Evolutionary conservation across 164 flowering plant genomes (phyloP).

Genomic region (Vitis labrusca): DNA sequence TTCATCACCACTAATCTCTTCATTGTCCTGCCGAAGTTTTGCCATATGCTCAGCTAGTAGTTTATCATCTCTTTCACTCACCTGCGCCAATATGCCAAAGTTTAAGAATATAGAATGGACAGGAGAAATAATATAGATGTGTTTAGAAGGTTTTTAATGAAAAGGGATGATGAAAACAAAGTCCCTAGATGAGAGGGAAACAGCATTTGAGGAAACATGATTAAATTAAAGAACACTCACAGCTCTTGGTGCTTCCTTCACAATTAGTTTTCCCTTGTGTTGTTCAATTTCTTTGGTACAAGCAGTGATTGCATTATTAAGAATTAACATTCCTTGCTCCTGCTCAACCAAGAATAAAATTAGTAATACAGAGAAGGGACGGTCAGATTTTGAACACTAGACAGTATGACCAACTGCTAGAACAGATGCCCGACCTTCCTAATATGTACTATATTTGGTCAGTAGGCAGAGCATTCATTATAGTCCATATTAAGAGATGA

Average conservation of each 20-base stretch:
- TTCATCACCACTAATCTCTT: slow-evolving; percentile 80
- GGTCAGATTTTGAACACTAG: too few relatives aligned
- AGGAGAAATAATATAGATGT: too few relatives aligned
- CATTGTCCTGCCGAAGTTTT: slow-evolving; percentile 58
- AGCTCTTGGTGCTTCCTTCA: slow-evolving; percentile 85
- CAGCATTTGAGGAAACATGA: background rate
- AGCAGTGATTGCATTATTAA: slow-evolving; percentile 70
- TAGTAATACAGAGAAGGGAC: too few relatives aligned
- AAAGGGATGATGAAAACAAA: background rate
- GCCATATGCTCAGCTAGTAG: slow-evolving; percentile 75
- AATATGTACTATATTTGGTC: too few relatives aligned
- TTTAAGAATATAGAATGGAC: too few relatives aligned
- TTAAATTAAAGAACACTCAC: slow-evolving; percentile 44
- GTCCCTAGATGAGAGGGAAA: background rate
- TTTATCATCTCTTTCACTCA: slow-evolving; percentile 94
- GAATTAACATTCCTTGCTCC: slow-evolving; percentile 90
- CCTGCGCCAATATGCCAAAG: slow-evolving; percentile 40
- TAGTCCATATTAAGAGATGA: too few relatives aligned
- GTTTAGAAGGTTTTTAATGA: too few relatives aligned
- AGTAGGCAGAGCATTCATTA: too few relatives aligned
- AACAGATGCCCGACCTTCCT: too few relatives aligned
- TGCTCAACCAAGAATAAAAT: slow-evolving; percentile 21
- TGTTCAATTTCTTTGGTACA: slow-evolving; percentile 72
- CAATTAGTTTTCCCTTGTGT: slow-evolving; percentile 79
- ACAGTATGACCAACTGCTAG: too few relatives aligned